Evolutionary conservation across 2,329 filamentous ascomycete genomes (phyloP), one percentile per base, ranked within the genome.

Genomic region (Chrysoporthe cubensis): DNA sequence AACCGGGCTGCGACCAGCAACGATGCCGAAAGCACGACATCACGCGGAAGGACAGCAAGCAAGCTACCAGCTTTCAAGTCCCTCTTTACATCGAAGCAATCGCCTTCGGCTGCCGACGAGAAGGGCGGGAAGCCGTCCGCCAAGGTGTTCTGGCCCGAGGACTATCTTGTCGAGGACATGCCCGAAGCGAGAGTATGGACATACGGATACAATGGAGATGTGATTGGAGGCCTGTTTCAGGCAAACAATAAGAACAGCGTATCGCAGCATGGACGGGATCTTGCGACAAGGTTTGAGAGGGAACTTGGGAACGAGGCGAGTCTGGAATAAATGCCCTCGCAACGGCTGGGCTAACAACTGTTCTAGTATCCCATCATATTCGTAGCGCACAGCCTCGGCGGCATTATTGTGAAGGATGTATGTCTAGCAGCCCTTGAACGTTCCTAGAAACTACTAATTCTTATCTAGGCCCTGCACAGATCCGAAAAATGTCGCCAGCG

Each of bases 171-270:
- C n/a, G 32, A 71, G n/a, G 78, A 80, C 69, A 69, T 80, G 16
- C 77, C 75, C 26, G 68, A 78, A 18, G 79, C 78, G 44, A 73
- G 75, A 66, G 69, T 80, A 43, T 79, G 75, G 77, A 80, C 78
- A n/a, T 81, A 80, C 66, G 78, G 79, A 50, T 81, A 80, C 71
- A 76, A 81, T 65, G 78, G 78, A 21, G 75, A 80, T 68, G 75
- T 78, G 9, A 75, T 78, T 64, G 73, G 73, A 21, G 75, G 75
- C 2, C 44, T 80, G 34, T 79, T 80, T 64, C 64, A 77, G 70
- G 72, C 76, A n/a, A 76, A 74, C 70, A 79, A 78, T 72, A 72
- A 77, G 71, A 79, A 80, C 65, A 79, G 74, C 65, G 71, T 80
- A 32, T 78, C 74, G 43, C 73, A 79, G 65, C 78, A 81, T 72